Evolutionary conservation across 2,329 filamentous ascomycete species (phyloP), one percentile per base, ranked within the genome.

Genomic region (Chalaropsis ovoidea): DNA sequence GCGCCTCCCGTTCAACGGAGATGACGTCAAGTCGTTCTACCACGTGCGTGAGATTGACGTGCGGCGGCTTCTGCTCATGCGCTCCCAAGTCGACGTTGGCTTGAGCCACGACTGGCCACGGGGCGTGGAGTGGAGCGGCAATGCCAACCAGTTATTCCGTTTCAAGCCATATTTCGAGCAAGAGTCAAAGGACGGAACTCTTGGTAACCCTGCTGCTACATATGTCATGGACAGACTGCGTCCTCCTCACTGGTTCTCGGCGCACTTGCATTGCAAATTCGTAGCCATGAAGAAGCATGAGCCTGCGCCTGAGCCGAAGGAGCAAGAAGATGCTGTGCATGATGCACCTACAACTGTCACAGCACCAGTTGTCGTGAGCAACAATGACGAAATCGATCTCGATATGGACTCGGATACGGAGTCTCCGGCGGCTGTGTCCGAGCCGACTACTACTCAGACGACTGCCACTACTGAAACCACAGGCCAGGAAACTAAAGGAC

Each of bases 41-140:
- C 93, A 97, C 73, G 85, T 95, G 24, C 82, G 94, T 56, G 92
- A 96, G 75, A 76, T 95, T 13, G 94, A 99, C 73, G 83, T 90
- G n/a, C 86, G 93, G 71, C 97, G 96, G 75, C 77, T 99, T 42
- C 79, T 96, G 47, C 86, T 92, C 71, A 72, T 97, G 41, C 82
- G 85, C n/a, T 89, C 88, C 19, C 93, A 95, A 72, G 86, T 97
- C 45, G 94, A 99, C 70, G 78, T 99, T 56, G 91, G 92, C 2
- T 76, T 99, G 64, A 96, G 92, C 70, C 94, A 99, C 73, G 94
- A 99, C 76, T 99, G 94, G 94, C 94, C 94, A 0, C 84, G 86
- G 62, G 86, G 82, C 0, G 84, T 97, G 64, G 94, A 96, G 76
- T 85, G 83, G 73, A 82, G 85, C 69, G 94, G 94, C 4, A 81